Percentiles rank a stretch among this genome's conserved stretches.
phyloP scores from a whole-genome alignment of 495 filamentous ascomycete genomes.

The Astrothelium macrocarpum region DNA sequence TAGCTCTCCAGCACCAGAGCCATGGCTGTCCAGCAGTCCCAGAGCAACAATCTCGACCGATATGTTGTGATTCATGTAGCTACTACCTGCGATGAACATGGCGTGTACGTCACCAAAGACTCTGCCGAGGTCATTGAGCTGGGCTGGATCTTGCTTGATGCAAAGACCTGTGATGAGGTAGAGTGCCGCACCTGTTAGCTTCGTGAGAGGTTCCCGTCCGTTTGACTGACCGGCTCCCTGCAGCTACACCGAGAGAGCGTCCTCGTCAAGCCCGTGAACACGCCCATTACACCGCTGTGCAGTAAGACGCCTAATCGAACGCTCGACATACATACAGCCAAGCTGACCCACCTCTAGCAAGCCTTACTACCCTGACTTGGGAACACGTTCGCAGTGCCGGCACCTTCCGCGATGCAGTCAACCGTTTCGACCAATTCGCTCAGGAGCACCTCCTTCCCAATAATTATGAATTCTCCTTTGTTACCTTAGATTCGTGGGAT shows the following conservation, averaged over 20 bases:
- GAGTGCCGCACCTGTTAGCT: background rate
- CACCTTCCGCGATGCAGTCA: constrained; percentile 92
- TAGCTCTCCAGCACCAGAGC: background rate
- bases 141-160: constrained; percentile 92
- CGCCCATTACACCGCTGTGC: constrained; percentile 94
- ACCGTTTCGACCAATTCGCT: constrained; percentile 85
- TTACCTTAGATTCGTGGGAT: constrained; percentile 97
- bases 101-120: constrained; percentile 98
- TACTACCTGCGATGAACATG: constrained; percentile 97
- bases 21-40: background rate
- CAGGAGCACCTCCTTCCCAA: constrained; percentile 75
- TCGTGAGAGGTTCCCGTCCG: background rate
- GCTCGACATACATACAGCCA: constrained; percentile 13
- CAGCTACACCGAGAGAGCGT: constrained; percentile 92
- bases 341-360: constrained; percentile 48
- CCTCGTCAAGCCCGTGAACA: constrained; percentile 96
- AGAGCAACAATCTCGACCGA: constrained; percentile 46
- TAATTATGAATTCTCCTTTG: constrained; percentile 91
- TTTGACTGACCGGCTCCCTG: constrained; percentile 6
- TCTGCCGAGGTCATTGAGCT: constrained; percentile 98
- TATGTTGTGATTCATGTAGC: constrained; percentile 97
- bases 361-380: constrained; percentile 95
- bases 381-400: constrained; percentile 96
- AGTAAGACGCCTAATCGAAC: constrained; percentile 53
- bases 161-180: constrained; percentile 55